Evolutionary conservation across 2,329 filamentous ascomycete species (phyloP), one percentile per base, ranked within the genome.

Genomic region (Claviceps humidiphila): DNA sequence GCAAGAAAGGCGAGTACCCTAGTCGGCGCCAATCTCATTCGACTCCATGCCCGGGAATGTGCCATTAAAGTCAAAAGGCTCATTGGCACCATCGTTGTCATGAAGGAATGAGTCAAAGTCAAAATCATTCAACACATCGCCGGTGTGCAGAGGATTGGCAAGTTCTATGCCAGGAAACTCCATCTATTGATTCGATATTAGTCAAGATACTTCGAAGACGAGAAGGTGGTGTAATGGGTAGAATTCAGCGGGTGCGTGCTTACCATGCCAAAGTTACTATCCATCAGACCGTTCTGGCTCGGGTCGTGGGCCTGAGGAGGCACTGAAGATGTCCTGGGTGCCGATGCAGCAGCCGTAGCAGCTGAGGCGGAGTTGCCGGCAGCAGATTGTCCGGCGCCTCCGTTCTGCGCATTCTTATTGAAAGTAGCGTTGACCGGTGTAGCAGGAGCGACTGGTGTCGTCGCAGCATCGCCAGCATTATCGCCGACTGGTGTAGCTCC

Each of bases 51-150:
- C 60, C 14, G 63, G 63, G 60, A 80, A 80, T 46, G 67, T 64
- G 24, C 69, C 67, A 16, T 71, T 65, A 59, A 84, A 83, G 65
- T 78, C 77, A 56, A 83, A 84, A 4, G 61, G 64, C 44, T 67
- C 64, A 43, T 69, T 69, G 42, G 72, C 74, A 38, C 66, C 70
- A 47, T 75, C 75, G 22, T 47, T 46, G 54, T 76, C 73, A 56
- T 84, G 79, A 7, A 85, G 68, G 69, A 85, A 85, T 1, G 81
- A 82, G 64, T 85, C 81, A 58, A 85, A 73, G 56, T 85, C 81
- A 59, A 85, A 85, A 57, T 82, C 81, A 59, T 79, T 80, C 47
- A 85, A 70, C 39, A 84, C 80, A 60, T 84, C 75, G 51, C 67
- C 68, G 5, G 73, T 72, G 55, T 71, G 70, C 26, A 76, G 63